Conservation (phyloP, 2,329 filamentous ascomycete species). For the Pseudopithomyces maydicus region DNA sequence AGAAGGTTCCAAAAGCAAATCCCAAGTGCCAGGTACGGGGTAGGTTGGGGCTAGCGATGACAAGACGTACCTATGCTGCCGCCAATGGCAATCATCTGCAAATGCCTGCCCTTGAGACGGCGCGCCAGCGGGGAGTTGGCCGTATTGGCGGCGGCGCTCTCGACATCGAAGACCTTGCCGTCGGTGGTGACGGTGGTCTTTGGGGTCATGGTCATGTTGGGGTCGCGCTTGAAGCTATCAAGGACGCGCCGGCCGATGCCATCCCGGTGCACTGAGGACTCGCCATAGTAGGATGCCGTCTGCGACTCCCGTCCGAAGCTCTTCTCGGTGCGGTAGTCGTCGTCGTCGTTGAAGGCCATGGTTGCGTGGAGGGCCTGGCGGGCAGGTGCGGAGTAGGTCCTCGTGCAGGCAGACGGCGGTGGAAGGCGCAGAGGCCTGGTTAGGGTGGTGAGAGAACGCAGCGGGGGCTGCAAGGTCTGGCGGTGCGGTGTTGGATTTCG, state of each 20-base stretch:
- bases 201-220: conserved; percentile 52
- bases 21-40: too few relatives aligned
- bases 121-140: conserved; percentile 76
- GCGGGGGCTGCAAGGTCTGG: conserved; percentile 24
- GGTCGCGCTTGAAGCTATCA: conserved; percentile 47
- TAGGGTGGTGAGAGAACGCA: conserved; percentile 15
- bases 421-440: conserved; percentile 8
- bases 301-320: conserved; percentile 44
- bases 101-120: conserved; percentile 60
- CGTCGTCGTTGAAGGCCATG: conserved; percentile 39
- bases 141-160: conserved; percentile 65
- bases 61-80: conserved; percentile 71
- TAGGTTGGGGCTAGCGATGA: conserved; percentile 5
- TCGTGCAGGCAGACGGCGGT: too few relatives aligned
- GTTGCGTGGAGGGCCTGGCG: background rate
- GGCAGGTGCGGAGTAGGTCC: too few relatives aligned
- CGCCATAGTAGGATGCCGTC: conserved; percentile 45
- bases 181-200: conserved; percentile 55
- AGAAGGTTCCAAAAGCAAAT: conserved; percentile 2
- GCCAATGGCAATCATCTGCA: conserved; percentile 98
- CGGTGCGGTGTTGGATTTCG: conserved; percentile 17
- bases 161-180: conserved; percentile 66
- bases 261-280: conserved; percentile 39
- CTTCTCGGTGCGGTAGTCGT: conserved; percentile 46
- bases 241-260: conserved; percentile 49